Evolutionary conservation across 2,329 filamentous ascomycete species (phyloP), one percentile per base, ranked within the genome.

Genomic region (Stachybotrys chartarum): DNA sequence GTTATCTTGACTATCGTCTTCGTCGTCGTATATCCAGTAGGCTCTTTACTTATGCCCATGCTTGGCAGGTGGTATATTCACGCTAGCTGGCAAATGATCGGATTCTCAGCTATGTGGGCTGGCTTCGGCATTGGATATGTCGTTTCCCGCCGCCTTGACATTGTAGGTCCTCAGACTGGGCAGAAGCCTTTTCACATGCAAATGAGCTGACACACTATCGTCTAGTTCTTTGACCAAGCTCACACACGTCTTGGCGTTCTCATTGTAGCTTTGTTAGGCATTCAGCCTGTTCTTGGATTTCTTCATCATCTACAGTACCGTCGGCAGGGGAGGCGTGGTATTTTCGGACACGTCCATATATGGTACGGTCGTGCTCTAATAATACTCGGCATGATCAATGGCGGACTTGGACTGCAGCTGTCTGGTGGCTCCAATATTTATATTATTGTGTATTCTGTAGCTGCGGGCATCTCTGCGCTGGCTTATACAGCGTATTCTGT

Each of bases 351-450:
- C 60, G 63, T 68, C 0, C 81, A 85, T 61, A 77, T 82, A 60
- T 83, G 79, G 78, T 80, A 75, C 61, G 81, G 81, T 8, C 76
- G 81, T 6, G 60, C 71, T 7, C 61, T 83, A 31, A 76, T 84
- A 57, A 47, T 76, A 8, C 63, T 83, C 11, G 80, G 78, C 30
- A 68, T 83, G 31, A 64, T 83, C 58, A 84, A 84, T 61, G 82
- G 81, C 54, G 81, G 80, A 0, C 65, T 84, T 2, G 81, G 81
- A 3, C 68, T 84, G 32, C 56, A 73, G 55, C 67, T 82, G 17
- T 69, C 76, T 1, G 54, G 57, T 14, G 75, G 75, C 1, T 60
- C 66, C 0, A 66, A 57, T 5, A 63, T 63, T 16, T 71, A 75
- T 39, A 62, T 77, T 51, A 72, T 79, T 50, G 78, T 74, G 1